phyloP scores from a whole-genome alignment of 2,329 filamentous ascomycete genomes.

The Aspergillus vadensis region DNA sequence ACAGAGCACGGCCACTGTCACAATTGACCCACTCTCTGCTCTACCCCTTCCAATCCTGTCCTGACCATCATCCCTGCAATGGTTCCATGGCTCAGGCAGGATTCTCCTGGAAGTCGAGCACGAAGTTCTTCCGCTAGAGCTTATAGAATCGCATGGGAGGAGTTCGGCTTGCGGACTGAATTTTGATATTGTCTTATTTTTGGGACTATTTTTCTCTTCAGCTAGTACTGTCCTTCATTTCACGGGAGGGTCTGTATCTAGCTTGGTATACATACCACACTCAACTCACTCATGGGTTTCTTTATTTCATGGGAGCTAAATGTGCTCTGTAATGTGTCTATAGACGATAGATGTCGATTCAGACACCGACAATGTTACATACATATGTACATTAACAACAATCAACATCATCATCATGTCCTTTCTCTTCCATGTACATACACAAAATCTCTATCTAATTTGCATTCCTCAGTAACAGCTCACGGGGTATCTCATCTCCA shows the following conservation, averaged over 20 bases:
- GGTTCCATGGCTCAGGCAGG: not conserved
- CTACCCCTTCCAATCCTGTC: not conserved
- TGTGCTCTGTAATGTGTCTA: not conserved
- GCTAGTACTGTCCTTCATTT: not conserved
- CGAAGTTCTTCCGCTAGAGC: not conserved
- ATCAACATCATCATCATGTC: too few species aligned
- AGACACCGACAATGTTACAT: not conserved
- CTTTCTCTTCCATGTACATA: not conserved
- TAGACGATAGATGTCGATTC: not conserved
- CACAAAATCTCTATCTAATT: too few species aligned
- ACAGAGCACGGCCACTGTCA: not conserved
- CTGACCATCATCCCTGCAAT: not conserved
- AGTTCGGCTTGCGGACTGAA: not conserved
- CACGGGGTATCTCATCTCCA: not conserved
- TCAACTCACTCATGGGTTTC: not conserved
- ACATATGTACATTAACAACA: not conserved
- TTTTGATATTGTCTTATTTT: not conserved
- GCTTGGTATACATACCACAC: not conserved
- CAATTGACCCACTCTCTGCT: not conserved
- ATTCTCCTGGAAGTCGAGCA: not conserved
- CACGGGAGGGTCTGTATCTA: not conserved
- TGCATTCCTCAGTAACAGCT: too few species aligned
- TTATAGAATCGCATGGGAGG: constrained; percentile 8
- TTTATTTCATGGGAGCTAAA: not conserved
- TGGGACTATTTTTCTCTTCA: not conserved